Conservation (phyloP, 257 asterid species). For the Ophiorrhiza pumila region DNA sequence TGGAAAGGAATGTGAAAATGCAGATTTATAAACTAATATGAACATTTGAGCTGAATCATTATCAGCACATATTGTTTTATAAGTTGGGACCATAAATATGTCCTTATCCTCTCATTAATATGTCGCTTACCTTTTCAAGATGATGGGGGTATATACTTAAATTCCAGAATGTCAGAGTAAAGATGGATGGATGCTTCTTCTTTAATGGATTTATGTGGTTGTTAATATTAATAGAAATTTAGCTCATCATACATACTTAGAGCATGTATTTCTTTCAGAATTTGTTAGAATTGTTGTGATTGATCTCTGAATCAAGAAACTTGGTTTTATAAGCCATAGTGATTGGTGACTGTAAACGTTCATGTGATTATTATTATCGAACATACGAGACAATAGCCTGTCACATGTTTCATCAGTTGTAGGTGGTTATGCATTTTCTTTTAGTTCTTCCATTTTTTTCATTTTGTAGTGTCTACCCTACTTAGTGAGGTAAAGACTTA, state of each 20-base stretch:
- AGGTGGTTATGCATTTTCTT: conserved; percentile 14
- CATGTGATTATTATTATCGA: too few relatives aligned
- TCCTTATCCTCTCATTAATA: neutral
- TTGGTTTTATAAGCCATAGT: too few relatives aligned
- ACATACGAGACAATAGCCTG: conserved; percentile 34
- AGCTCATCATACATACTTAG: too few relatives aligned
- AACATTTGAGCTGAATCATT: neutral
- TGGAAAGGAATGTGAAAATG: neutral
- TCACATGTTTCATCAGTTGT: conserved; percentile 50
- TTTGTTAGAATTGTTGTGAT: too few relatives aligned
- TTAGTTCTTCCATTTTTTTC: too few relatives aligned
- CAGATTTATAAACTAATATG: neutral
- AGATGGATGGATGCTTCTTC: neutral
- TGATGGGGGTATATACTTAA: neutral
- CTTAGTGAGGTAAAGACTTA: too few relatives aligned
- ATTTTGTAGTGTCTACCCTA: too few relatives aligned
- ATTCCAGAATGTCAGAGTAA: neutral
- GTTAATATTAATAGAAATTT: too few relatives aligned
- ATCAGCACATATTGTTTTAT: neutral
- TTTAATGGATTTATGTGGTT: too few relatives aligned
- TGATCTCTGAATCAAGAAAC: too few relatives aligned
- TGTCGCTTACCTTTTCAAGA: neutral
- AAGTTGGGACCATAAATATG: neutral
- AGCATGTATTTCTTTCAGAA: too few relatives aligned
- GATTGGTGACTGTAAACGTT: too few relatives aligned